Conservation (phyloP, 768 basidiomycete genomes). For the Coprinellus micaceus region DNA sequence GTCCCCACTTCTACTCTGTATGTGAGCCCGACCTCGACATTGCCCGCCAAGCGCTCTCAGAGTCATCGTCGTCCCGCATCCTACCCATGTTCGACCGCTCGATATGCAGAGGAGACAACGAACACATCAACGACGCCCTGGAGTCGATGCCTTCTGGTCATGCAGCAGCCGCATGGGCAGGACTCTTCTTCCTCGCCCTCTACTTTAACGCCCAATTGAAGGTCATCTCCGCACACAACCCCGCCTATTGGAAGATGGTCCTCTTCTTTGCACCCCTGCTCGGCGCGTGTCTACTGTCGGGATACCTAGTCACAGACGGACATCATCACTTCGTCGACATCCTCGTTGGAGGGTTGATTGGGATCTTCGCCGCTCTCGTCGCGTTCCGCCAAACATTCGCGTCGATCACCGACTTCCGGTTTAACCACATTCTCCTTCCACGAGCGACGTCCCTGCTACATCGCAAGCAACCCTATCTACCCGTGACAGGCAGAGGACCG, state of each 20-base stretch:
- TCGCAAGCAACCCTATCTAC: constrained; percentile 25
- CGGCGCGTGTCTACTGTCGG: constrained; percentile 53
- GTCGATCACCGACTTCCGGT: constrained; percentile 51
- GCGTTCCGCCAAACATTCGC: constrained; percentile 58
- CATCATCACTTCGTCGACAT: constrained; percentile 59
- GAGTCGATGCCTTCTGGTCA: constrained; percentile 57
- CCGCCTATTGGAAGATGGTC: constrained; percentile 61
- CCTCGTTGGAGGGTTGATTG: constrained; percentile 49
- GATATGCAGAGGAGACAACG: constrained; percentile 52
- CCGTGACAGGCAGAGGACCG: constrained; percentile 18
- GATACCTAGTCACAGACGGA: constrained; percentile 42
- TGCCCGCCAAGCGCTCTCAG: constrained; percentile 29
- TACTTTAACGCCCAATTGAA: constrained; percentile 57
- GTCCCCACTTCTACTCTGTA: constrained; percentile 50
- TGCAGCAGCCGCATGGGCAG: constrained; percentile 55
- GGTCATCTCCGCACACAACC: constrained; percentile 53
- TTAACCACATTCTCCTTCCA: constrained; percentile 58
- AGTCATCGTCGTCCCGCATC: constrained; percentile 34
- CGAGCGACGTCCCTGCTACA: constrained; percentile 43
- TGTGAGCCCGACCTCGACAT: constrained; percentile 42
- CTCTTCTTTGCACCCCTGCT: constrained; percentile 53
- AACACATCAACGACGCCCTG: constrained; percentile 52
- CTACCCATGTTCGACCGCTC: constrained; percentile 48
- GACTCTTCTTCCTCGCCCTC: constrained; percentile 42
- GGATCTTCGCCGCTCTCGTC: constrained; percentile 43